phyloP scores from a whole-genome alignment of 345 rosid genomes.

The Lepidium aucheri region DNA sequence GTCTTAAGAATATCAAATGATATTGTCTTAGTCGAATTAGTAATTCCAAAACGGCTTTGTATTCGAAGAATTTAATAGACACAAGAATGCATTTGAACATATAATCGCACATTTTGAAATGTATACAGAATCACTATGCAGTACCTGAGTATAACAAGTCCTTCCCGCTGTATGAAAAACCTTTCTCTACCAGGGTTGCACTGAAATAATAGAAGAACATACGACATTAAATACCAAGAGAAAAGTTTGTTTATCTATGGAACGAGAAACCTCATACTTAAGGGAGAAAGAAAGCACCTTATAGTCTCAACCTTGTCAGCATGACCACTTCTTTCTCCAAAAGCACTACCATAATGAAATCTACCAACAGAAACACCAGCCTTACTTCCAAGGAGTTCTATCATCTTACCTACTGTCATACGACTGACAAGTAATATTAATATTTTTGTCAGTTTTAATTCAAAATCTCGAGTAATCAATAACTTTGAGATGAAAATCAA shows the following conservation, averaged over 20 bases:
- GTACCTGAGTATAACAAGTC: conserved; percentile 90
- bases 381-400: conserved; percentile 94
- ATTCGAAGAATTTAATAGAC: not conserved
- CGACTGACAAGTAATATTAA: conserved; percentile 47
- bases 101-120: not conserved
- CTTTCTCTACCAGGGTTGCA: conserved; percentile 64
- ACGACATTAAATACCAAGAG: not conserved
- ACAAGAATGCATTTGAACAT: not conserved
- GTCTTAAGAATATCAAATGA: not conserved
- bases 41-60: not conserved
- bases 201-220: conserved; percentile 33
- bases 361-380: conserved; percentile 85
- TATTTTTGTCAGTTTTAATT: not conserved
- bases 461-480: not conserved
- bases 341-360: conserved; percentile 95
- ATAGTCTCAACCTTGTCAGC: conserved; percentile 79
- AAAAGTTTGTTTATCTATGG: not conserved
- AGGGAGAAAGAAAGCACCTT: conserved; percentile 34
- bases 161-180: conserved; percentile 88
- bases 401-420: conserved; percentile 98
- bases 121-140: not conserved
- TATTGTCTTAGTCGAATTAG: not conserved
- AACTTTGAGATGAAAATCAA: not conserved
- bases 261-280: not conserved
- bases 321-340: conserved; percentile 93